Percentiles rank a stretch among this genome's conserved stretches.
phyloP scores from a whole-genome alignment of 129 eudicot genomes.

The Ambrosia trifida region DNA sequence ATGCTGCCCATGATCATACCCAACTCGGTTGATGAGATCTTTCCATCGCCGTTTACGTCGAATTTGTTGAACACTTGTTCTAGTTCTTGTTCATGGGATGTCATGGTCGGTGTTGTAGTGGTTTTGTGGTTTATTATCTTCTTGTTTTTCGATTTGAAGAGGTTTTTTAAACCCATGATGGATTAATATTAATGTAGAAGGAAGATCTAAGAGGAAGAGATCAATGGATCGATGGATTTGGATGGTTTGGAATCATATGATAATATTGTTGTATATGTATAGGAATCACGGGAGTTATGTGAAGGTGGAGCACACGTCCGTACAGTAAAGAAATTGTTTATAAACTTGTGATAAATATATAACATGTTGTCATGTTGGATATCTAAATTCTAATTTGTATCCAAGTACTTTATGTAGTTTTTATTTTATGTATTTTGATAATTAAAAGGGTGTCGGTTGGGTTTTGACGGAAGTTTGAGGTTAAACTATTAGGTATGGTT shows the following conservation, averaged over 20 bases:
- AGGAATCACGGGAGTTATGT: constrained; percentile 11
- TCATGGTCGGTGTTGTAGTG: neutral
- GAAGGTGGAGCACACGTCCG: constrained; percentile 18
- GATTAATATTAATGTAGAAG: neutral
- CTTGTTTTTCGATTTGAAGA: constrained; percentile 9
- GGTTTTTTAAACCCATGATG: constrained; percentile 21
- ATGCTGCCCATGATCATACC: constrained; percentile 61
- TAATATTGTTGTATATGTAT: neutral
- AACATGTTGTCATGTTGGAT: neutral
- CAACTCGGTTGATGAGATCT: constrained; percentile 58
- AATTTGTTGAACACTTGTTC: constrained; percentile 44
- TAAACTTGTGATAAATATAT: constrained; percentile 3
- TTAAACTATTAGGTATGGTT: too few species aligned
- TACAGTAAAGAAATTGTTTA: constrained; percentile 8
- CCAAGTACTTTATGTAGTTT: neutral
- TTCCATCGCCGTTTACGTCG: constrained; percentile 40
- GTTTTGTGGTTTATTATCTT: neutral
- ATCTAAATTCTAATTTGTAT: neutral
- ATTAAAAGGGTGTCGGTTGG: too few species aligned
- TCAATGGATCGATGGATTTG: neutral
- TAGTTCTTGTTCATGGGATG: constrained; percentile 37
- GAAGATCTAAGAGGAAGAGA: constrained; percentile 3
- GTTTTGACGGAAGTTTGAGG: too few species aligned
- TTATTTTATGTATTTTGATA: too few species aligned
- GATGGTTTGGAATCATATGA: neutral